Evolutionary conservation across 768 basidiomycete species (phyloP), one percentile per base, ranked within the genome.

Genomic region (Psilocybe tampanensis): DNA sequence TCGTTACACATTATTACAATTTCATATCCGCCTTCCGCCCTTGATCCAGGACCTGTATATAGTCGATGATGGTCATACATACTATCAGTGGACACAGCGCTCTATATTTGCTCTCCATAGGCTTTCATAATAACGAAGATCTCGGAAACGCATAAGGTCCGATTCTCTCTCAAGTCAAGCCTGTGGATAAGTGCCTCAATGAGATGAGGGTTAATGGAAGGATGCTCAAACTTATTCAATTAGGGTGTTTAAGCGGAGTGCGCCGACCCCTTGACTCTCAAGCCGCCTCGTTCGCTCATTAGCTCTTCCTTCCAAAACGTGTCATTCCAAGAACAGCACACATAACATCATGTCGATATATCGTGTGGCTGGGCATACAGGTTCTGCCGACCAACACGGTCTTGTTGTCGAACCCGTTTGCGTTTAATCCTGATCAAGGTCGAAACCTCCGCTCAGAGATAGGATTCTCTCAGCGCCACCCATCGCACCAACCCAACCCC

Each of bases 341-440:
- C 29, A 29, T 29, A 29, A 29, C n/a, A n/a, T 5, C 29, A 29
- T 29, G 29, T 9, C 29, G 9, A 29, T 44, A n/a, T 44, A 26
- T 15, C 43, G 33, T 56, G 24, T 32, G 26, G 32, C 26, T 33
- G 15, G 43, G 50, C 12, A 39, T 33, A 21, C 32, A 34, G n/a
- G 13, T 36, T 44, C 22, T 8, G 41, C 55, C 55, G 55, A 56
- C 26, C 44, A 56, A 21, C 48, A 56, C 55, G 55, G 55, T 36
- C 17, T 44, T 42, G 9, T 19, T 19, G 51, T 21, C 33, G 17
- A 33, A 13, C 32, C 3, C 21, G 17, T 17, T n/a, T n/a, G n/a
- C n/a, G n/a, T n/a, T n/a, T 26, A 47, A 26, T 18, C 44, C 17
- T 48, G 36, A 39, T 39, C 36, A 39, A 39, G 36, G 36, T 39